These are phyloP conservation scores for Podila horticola DNA, from an alignment of 192 early-diverging fungal species.

Conservation along the genomic window DNA sequence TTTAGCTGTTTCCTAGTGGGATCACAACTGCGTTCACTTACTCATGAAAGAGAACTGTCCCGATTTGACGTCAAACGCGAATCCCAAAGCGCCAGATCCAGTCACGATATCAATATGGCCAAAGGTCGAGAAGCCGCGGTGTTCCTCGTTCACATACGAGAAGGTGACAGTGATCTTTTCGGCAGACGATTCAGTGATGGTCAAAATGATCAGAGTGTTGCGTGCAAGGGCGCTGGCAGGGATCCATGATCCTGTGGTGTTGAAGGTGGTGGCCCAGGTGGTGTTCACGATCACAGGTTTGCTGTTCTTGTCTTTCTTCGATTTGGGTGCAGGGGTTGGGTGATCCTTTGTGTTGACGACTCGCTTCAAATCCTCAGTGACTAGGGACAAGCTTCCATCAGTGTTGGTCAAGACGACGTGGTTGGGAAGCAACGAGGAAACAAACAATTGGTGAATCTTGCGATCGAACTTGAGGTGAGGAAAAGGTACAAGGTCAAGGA, in stretches of 20 bases:
- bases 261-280: slow-evolving; percentile 55
- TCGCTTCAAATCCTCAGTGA: slow-evolving; percentile 56
- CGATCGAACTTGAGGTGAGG: slow-evolving; percentile 50
- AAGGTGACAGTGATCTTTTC: slow-evolving; percentile 32
- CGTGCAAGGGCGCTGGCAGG: slow-evolving; percentile 52
- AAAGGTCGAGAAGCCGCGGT: slow-evolving; percentile 52
- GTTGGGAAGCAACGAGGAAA: slow-evolving; percentile 52
- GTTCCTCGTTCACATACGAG: slow-evolving; percentile 57
- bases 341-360: slow-evolving; percentile 50
- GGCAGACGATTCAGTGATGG: slow-evolving; percentile 20
- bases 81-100: slow-evolving; percentile 22
- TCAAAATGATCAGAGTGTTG: slow-evolving; percentile 53
- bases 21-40: slow-evolving; percentile 8
- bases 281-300: slow-evolving; percentile 13
- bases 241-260: slow-evolving; percentile 58
- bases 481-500: not conserved
- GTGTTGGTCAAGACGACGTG: slow-evolving; percentile 55
- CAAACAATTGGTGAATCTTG: slow-evolving; percentile 55
- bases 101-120: slow-evolving; percentile 44
- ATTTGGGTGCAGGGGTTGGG: not conserved
- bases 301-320: not conserved
- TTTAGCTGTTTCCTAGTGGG: too few species aligned
- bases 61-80: slow-evolving; percentile 33
- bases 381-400: slow-evolving; percentile 54
- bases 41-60: slow-evolving; percentile 51